These are phyloP conservation scores for Nepenthes mirabilis DNA, from an alignment of 148 eudicot genomes.

Conservation along the genomic window DNA sequence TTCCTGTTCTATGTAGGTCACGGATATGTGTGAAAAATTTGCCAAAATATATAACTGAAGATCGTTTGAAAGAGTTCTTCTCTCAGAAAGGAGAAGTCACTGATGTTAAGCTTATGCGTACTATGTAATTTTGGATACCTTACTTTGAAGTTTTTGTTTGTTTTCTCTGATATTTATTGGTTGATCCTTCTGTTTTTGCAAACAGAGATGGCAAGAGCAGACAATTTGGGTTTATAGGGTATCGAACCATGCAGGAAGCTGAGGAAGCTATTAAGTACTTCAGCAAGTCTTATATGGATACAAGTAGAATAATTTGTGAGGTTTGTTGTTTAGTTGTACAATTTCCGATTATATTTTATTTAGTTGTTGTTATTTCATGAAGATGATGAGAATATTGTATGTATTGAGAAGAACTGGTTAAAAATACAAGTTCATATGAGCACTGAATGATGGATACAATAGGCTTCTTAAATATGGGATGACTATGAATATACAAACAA, in stretches of 20 bases:
- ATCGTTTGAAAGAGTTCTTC: constrained; percentile 62
- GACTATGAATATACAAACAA: too few relatives aligned
- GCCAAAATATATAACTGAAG: constrained; percentile 59
- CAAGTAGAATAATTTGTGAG: constrained; percentile 65
- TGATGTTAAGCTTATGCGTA: constrained; percentile 84
- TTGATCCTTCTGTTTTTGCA: not conserved
- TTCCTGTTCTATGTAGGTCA: constrained; percentile 34
- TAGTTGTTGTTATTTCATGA: not conserved
- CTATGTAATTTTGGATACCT: constrained; percentile 23
- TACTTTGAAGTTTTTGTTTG: not conserved
- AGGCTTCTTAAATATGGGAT: too few relatives aligned
- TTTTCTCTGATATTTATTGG: not conserved
- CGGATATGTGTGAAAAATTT: constrained; percentile 76
- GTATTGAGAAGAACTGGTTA: not conserved
- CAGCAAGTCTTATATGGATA: constrained; percentile 62
- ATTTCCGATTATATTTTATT: not conserved
- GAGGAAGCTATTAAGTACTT: constrained; percentile 66
- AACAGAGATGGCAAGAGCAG: constrained; percentile 85
- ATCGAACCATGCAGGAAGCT: constrained; percentile 66
- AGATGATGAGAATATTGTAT: not conserved
- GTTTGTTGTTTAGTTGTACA: constrained; percentile 20
- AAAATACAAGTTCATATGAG: too few relatives aligned
- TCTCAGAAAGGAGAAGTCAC: constrained; percentile 90
- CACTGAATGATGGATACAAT: too few relatives aligned
- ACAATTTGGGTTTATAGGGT: constrained; percentile 88